These are phyloP conservation scores for Datura wrightii DNA, from an alignment of 257 asterid genomes.

Conservation along the genomic window DNA sequence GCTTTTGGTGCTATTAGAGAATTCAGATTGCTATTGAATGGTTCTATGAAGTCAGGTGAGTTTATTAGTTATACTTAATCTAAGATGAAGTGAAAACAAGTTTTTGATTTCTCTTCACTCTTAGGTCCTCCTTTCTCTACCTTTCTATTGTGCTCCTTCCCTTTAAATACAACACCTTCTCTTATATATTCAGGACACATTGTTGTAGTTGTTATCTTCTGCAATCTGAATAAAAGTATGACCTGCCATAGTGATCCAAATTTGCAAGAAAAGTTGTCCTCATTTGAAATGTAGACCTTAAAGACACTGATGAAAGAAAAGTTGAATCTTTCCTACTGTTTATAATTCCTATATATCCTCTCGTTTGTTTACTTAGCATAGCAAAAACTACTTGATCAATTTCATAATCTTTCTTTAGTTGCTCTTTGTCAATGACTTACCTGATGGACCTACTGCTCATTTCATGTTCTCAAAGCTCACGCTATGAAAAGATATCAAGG, in stretches of 20 bases:
- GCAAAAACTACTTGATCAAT: neutral
- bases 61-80: neutral
- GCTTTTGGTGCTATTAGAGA: too few species aligned
- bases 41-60: too few species aligned
- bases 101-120: neutral
- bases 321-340: neutral
- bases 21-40: too few species aligned
- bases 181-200: neutral
- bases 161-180: neutral
- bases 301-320: neutral
- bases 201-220: neutral
- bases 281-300: neutral
- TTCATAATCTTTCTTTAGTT: slow-evolving; percentile 55
- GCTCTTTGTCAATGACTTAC: slow-evolving; percentile 77
- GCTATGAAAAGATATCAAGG: slow-evolving; percentile 90
- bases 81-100: neutral
- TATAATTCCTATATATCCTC: neutral
- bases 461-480: slow-evolving; percentile 84
- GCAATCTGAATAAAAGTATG: neutral
- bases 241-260: neutral
- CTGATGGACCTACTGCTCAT: slow-evolving; percentile 97
- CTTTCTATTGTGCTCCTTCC: neutral
- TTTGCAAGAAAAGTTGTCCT: neutral
- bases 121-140: neutral
- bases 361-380: neutral